Percentiles rank a stretch among this genome's conserved stretches.
Evolutionary conservation across 495 filamentous ascomycete genomes (phyloP).

Genomic region (Aspergillus saccharolyticus): DNA sequence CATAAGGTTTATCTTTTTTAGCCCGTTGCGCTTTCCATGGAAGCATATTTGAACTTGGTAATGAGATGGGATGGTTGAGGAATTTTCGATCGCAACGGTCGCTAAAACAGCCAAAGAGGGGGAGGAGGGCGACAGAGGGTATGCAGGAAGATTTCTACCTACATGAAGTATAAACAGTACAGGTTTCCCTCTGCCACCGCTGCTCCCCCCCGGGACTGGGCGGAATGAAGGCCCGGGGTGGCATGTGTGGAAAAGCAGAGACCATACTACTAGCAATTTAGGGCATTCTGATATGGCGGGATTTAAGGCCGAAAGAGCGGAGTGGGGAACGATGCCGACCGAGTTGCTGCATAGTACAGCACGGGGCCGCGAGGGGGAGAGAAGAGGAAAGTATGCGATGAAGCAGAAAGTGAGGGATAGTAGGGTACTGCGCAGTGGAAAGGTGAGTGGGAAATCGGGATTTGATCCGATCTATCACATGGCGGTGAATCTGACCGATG

Average conservation of each 20-base stretch:
- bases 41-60: not conserved
- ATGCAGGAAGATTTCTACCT: not conserved
- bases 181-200: too few species aligned
- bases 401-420: not conserved
- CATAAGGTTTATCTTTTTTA: not conserved
- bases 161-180: not conserved
- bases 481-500: slow-evolving; percentile 17
- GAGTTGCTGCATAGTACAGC: slow-evolving; percentile 11
- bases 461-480: slow-evolving; percentile 22
- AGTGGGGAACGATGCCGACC: slow-evolving; percentile 1
- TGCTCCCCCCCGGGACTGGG: not conserved
- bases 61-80: too few species aligned
- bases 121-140: not conserved
- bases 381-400: too few species aligned
- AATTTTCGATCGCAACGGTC: slow-evolving; percentile 4
- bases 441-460: slow-evolving; percentile 1
- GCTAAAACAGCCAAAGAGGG: not conserved
- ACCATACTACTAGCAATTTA: too few species aligned
- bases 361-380: slow-evolving; percentile 6
- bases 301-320: not conserved
- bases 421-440: too few species aligned
- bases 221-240: not conserved
- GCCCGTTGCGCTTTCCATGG: not conserved
- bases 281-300: not conserved
- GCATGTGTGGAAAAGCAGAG: not conserved